Base-by-base conservation (phyloP, 2,329 filamentous ascomycete species). In the Aspergillus ochraceus region DNA sequence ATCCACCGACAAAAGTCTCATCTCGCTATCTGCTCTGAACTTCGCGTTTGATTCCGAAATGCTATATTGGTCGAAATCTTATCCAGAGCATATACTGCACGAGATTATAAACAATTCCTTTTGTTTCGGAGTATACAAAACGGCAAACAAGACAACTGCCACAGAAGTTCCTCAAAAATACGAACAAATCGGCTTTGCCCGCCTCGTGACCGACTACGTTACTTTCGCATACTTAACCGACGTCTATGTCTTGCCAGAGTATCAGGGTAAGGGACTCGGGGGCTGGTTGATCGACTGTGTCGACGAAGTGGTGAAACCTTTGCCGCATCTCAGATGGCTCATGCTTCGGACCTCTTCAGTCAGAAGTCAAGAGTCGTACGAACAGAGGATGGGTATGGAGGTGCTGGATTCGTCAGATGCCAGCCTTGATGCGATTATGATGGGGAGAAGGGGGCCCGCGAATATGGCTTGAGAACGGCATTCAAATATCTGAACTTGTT, bases 191-290 rank as follows among this genome's bases (percentile, higher is more conserved):
- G 87, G 86, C 0, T 80, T 88, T 58, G 83, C 82, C 1, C 81
- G 89, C 36, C 73, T 90, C n/a, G 77, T 91, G 54, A 92, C 89
- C 9, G 90, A 92, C 73, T 83, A 84, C 67, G 81, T 86, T 51
- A 89, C 88, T 0, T 86, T 90, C 66, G 87, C 84, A 36, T 92
- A 90, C 66, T 74, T 89, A 45, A 88, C 88, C 26, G 89, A 91
- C 68, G 85, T 90, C 20, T 91, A 88, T 71, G 78, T 91, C 22
- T 71, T 85, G 2, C 78, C 83, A 0, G 79, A 82, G 45, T 84
- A 86, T 66, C 87, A 88, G 69, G 81, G 84, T 4, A 77, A 80
- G 10, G 88, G 89, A 0, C 77, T 91, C 1, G 89, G 86, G 3
- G 82, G 78, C 49, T 91, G 87, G 86, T 74, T 91, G 69, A 83